These are phyloP conservation scores for Quercus lobata DNA, from an alignment of 331 rosid genomes.

Conservation along the genomic window DNA sequence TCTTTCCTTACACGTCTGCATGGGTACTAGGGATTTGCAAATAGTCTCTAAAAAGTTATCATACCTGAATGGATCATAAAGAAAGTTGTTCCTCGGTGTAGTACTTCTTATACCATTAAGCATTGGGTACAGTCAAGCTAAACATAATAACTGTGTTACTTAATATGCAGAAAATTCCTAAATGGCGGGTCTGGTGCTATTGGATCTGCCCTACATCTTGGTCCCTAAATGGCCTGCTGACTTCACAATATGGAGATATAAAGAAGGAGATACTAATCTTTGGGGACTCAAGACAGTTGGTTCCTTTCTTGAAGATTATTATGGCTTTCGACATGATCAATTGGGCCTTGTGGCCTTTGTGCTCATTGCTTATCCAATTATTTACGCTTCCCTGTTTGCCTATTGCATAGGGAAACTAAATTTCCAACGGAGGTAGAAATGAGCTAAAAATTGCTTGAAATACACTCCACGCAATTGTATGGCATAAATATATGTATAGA, in stretches of 20 bases:
- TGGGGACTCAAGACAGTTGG: slow-evolving; percentile 51
- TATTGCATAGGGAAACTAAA: slow-evolving; percentile 75
- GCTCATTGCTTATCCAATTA: slow-evolving; percentile 64
- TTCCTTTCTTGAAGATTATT: slow-evolving; percentile 65
- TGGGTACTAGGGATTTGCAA: neutral
- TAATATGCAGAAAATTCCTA: slow-evolving; percentile 78
- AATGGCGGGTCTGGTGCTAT: slow-evolving; percentile 91
- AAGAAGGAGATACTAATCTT: slow-evolving; percentile 45
- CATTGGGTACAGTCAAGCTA: neutral
- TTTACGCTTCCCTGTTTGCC: slow-evolving; percentile 66
- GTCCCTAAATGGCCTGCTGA: slow-evolving; percentile 73
- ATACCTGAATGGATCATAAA: neutral
- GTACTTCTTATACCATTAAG: neutral
- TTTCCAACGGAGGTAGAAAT: slow-evolving; percentile 57
- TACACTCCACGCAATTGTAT: too few species aligned
- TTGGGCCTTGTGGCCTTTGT: slow-evolving; percentile 55
- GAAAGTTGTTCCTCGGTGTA: neutral
- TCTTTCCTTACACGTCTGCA: neutral
- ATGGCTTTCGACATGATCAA: slow-evolving; percentile 57
- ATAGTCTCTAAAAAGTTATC: neutral
- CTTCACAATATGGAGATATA: slow-evolving; percentile 86
- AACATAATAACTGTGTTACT: neutral
- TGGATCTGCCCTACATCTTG: slow-evolving; percentile 78
- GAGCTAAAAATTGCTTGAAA: neutral
- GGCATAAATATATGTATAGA: too few species aligned